These are phyloP conservation scores for Euphorbia peplus DNA, from an alignment of 345 rosid genomes.

Conservation along the genomic window DNA sequence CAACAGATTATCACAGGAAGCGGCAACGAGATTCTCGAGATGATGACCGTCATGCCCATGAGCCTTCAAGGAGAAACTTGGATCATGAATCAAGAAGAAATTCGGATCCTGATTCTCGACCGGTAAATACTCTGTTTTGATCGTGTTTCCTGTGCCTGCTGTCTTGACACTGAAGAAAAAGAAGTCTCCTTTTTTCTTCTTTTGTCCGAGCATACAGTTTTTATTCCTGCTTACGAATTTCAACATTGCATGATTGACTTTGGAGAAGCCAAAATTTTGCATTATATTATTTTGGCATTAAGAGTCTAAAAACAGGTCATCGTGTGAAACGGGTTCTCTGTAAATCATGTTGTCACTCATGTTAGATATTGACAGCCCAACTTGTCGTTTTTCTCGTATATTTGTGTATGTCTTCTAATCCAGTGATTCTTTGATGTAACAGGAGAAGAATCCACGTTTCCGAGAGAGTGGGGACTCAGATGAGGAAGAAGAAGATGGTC, in stretches of 20 bases:
- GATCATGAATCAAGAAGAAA: conserved; percentile 66
- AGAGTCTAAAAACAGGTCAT: too few species aligned
- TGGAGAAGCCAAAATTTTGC: not conserved
- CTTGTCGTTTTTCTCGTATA: not conserved
- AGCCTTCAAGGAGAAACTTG: conserved; percentile 56
- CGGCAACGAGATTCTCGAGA: conserved; percentile 86
- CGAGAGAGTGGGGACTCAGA: conserved; percentile 96
- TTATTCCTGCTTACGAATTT: not conserved
- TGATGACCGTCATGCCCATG: conserved; percentile 69
- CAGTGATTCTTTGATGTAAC: conserved; percentile 20
- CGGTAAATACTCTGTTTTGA: conserved; percentile 33
- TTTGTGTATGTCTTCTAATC: not conserved
- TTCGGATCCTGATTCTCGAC: conserved; percentile 65
- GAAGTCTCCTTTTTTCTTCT: not conserved
- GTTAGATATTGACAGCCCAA: too few species aligned
- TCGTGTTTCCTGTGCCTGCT: not conserved
- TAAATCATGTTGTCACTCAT: too few species aligned
- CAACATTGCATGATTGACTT: too few species aligned
- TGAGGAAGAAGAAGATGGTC: conserved; percentile 84
- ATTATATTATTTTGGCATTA: not conserved
- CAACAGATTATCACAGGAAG: conserved; percentile 74
- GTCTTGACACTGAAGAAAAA: not conserved
- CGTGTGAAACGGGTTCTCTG: too few species aligned
- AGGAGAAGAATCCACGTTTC: conserved; percentile 98
- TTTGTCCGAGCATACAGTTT: not conserved